These are phyloP conservation scores for Pirum gemmata DNA, from an alignment of 78 protist genomes.

Conservation along the genomic window DNA sequence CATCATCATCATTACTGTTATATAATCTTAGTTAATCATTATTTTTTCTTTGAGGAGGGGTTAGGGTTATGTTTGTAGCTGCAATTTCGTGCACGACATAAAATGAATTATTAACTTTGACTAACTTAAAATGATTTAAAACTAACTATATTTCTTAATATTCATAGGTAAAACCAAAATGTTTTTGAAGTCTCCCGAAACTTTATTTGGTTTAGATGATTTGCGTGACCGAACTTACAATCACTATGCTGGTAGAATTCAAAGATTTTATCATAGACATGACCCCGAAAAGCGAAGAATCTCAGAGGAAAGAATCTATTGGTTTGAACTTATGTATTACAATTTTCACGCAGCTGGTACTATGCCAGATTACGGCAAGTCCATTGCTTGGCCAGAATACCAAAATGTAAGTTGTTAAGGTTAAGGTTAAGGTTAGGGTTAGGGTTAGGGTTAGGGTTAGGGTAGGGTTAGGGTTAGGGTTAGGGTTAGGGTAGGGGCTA, in stretches of 20 bases:
- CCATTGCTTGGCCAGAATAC: slow-evolving; percentile 35
- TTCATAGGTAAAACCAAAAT: slow-evolving; percentile 23
- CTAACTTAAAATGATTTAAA: neutral
- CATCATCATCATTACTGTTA: no score
- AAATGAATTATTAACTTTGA: no score
- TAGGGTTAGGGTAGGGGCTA: no score
- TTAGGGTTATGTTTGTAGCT: no score
- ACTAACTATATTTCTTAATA: neutral
- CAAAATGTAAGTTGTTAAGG: no score
- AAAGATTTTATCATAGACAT: slow-evolving; percentile 35
- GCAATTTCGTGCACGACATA: no score
- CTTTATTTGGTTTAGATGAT: slow-evolving; percentile 22
- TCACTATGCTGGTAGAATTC: slow-evolving; percentile 43
- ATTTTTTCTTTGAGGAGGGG: no score
- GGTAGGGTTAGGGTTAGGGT: no score
- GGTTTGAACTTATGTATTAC: slow-evolving; percentile 45
- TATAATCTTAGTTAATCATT: no score
- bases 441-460: no score
- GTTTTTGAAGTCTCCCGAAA: slow-evolving; percentile 24
- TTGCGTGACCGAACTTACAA: slow-evolving; percentile 47
- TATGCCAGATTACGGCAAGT: slow-evolving; percentile 24
- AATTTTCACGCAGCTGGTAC: no score
- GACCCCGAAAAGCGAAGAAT: slow-evolving; percentile 34
- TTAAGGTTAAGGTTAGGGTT: no score
- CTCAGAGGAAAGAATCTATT: slow-evolving; percentile 28